Base-by-base conservation (phyloP, 2,329 filamentous ascomycete species). In the Cladophialophora chaetospira region DNA sequence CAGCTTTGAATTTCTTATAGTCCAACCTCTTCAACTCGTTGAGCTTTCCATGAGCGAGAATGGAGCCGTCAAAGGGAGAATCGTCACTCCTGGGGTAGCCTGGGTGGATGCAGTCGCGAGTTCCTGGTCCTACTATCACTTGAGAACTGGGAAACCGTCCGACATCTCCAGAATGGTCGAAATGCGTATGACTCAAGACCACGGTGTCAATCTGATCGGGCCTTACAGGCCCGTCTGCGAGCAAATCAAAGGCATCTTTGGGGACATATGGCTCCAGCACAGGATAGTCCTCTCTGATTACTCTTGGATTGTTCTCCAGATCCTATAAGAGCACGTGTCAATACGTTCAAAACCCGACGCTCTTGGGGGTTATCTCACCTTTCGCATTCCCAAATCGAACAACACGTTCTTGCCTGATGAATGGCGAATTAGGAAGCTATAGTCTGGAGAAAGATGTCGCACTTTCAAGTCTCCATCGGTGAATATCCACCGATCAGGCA, bases 101-200 rank as follows among this genome's bases (percentile, higher is more conserved):
- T 1, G 80, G 80, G 2, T 76, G 63, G 63, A 78, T 74, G 0
- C 66, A 55, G 19, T 47, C 44, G 21, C 52, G 67, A 2, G 72
- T 58, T 0, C 81, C 80, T 0, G 80, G 76, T 0, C 81, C 82
- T 2, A 83, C 79, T 23, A 83, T 61, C 0, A 84, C 63, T 9
- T 76, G 71, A 0, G 79, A 79, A 0, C 61, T 67, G 1, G 79
- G 77, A 44, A 83, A 83, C 0, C 66, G 69, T 0, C 74, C 72
- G 0, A 75, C 72, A 53, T 82, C 76, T 0, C 81, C 82, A 8
- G 75, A 76, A 53, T 84, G 81, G 62, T 83, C 60, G 25, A 60
- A 62, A 50, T 62, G 60, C 35, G 65, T 63, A 46, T 71, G 70
- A 58, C 67, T 62, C 58, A 63, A 66, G 21, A 69, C 65, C 5